These are phyloP conservation scores for Cyberlindnera lachancei DNA, from an alignment of 805 yeast genomes.

Conservation along the genomic window DNA sequence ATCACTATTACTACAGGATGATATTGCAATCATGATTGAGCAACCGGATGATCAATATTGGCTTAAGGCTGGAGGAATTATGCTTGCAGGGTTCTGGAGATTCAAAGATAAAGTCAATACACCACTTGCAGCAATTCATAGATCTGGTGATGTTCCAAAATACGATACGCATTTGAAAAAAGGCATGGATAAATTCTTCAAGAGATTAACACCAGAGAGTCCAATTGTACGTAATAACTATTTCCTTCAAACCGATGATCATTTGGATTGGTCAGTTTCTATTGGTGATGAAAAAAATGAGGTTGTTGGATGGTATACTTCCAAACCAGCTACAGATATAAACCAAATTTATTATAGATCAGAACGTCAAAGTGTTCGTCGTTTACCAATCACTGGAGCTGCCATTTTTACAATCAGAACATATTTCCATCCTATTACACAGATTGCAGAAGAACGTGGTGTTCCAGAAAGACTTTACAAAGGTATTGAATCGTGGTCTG, in stretches of 20 bases:
- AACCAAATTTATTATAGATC: constrained; percentile 48
- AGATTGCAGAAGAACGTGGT: constrained; percentile 51
- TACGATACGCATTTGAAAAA: constrained; percentile 47
- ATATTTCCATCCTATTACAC: constrained; percentile 47
- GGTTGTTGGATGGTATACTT: constrained; percentile 60
- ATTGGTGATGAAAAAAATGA: constrained; percentile 50
- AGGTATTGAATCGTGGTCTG: constrained; percentile 54
- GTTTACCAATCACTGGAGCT: constrained; percentile 54
- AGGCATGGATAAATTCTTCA: constrained; percentile 63
- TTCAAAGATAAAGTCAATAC: constrained; percentile 50
- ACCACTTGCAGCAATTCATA: constrained; percentile 52
- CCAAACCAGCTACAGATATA: constrained; percentile 39
- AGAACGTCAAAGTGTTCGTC: constrained; percentile 56
- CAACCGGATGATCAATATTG: constrained; percentile 47
- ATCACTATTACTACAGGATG: constrained; percentile 55
- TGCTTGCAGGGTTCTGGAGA: constrained; percentile 67
- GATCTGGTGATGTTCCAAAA: constrained; percentile 63
- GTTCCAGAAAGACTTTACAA: constrained; percentile 53
- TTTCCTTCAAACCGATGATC: constrained; percentile 56
- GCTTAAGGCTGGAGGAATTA: constrained; percentile 53
- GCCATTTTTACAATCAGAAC: constrained; percentile 56
- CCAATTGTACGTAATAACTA: constrained; percentile 65
- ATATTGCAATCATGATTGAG: constrained; percentile 61
- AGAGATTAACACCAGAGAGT: constrained; percentile 46
- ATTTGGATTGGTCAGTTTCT: constrained; percentile 56